Evolutionary conservation across 331 rosid genomes (phyloP), one percentile per base, ranked within the genome.

Genomic region (Prunus yedoensis): DNA sequence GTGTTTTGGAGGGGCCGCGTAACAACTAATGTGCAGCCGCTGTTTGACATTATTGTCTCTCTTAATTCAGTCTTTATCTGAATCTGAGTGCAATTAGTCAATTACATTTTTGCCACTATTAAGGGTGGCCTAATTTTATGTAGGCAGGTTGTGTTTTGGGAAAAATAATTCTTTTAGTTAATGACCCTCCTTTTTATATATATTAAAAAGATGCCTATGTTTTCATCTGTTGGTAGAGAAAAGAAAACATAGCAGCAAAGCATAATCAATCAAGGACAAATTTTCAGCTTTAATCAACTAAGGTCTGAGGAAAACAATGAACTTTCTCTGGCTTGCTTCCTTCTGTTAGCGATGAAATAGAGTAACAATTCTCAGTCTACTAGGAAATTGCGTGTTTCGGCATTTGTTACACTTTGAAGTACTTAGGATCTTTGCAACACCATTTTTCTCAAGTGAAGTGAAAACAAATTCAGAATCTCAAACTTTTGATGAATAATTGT

Each of bases 1-100:
- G 71, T 83, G 87, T 83, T 10, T 73, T 74, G 83, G 81, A 56
- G 51, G 68, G 50, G 32, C 59, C 46, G 35, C 38, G 17, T 66
- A 49, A 45, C 80, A 52, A 21, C 57, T 57, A 58, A 49, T 35
- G 49, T 18, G 27, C 54, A 41, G 57, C 71, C 25, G 15, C 72
- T 72, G 47, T 71, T 79, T 73, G 74, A 73, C 80, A 68, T 83
- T 74, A 32, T 50, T 62, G 67, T 4, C 12, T 23, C 50, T 17
- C 66, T 30, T 46, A 15, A 50, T 49, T 47, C 52, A 51, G 74
- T 56, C 46, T 38, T 45, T 18, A 25, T 27, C 43, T 51, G 14
- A 17, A 35, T 59, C 45, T 50, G 66, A 2, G 16, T 49, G 74
- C 66, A 71, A 79, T 70, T 50, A 20, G 16, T 57, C 70, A 59